These are phyloP conservation scores for Pharus latifolius DNA, from an alignment of 176 grass and related monocot genomes.

Conservation along the genomic window DNA sequence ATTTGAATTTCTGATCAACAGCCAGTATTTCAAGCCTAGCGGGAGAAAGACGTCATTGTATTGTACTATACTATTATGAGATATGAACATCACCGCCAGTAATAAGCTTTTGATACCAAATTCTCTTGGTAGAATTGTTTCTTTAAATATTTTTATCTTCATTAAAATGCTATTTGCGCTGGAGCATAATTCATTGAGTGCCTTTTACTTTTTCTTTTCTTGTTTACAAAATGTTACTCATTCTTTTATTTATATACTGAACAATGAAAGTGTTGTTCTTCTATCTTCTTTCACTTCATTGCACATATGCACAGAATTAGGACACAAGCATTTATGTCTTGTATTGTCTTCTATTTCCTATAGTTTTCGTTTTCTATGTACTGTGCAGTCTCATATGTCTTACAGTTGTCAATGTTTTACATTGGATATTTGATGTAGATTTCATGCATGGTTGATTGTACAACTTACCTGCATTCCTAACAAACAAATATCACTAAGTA, in stretches of 20 bases:
- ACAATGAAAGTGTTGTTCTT: neutral
- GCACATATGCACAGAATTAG: neutral
- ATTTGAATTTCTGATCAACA: neutral
- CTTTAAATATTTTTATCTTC: neutral
- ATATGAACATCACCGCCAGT: neutral
- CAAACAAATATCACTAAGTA: neutral
- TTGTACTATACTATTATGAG: neutral
- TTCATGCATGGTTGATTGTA: neutral
- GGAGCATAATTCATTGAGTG: neutral
- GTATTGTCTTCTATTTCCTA: neutral
- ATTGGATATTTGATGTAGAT: neutral
- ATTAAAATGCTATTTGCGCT: neutral
- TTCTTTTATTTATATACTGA: neutral
- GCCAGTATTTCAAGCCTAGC: neutral
- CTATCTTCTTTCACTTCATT: neutral
- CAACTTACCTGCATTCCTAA: neutral
- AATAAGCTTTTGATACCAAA: neutral
- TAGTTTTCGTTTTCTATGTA: neutral
- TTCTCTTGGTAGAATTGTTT: neutral
- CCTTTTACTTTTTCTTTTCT: neutral
- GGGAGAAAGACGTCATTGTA: too few species aligned
- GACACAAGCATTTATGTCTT: neutral
- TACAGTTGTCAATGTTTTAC: neutral
- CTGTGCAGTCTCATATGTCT: neutral
- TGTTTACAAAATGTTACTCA: neutral